Conservation (phyloP, 2,329 filamentous ascomycete species). For the Ramularia collo-cygni region DNA sequence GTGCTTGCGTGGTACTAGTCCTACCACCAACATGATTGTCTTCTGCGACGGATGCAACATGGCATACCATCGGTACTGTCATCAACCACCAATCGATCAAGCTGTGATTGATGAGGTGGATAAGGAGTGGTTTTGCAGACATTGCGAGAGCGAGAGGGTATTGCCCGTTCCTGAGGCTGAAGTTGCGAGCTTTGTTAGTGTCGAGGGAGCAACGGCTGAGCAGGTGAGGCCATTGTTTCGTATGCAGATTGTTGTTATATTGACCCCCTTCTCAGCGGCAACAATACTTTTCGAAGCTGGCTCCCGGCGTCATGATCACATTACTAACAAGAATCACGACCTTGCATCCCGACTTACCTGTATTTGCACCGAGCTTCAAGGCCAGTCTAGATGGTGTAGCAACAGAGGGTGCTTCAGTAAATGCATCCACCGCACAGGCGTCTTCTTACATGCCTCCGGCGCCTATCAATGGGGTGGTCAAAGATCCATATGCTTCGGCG, state of each 20-base stretch:
- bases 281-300: slow-evolving; percentile 53
- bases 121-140: slow-evolving; percentile 64
- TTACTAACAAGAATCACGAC: slow-evolving; percentile 57
- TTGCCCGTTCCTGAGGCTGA: slow-evolving; percentile 35
- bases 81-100: slow-evolving; percentile 66
- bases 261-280: slow-evolving; percentile 19
- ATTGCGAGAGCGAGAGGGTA: slow-evolving; percentile 50
- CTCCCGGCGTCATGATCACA: slow-evolving; percentile 56
- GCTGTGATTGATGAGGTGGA: slow-evolving; percentile 60
- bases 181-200: slow-evolving; percentile 34
- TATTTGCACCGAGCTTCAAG: slow-evolving; percentile 47
- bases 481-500: neutral
- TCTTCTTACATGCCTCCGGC: slow-evolving; percentile 29
- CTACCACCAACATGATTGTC: slow-evolving; percentile 70
- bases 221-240: slow-evolving; percentile 30
- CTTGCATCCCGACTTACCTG: slow-evolving; percentile 56
- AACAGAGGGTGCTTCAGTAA: no score
- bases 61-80: slow-evolving; percentile 76
- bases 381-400: neutral
- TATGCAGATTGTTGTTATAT: neutral
- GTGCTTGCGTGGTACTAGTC: slow-evolving; percentile 66
- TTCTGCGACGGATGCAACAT: slow-evolving; percentile 78
- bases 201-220: slow-evolving; percentile 34
- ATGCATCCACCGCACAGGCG: slow-evolving; percentile 11
- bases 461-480: slow-evolving; percentile 12